Base-by-base conservation (phyloP, 2,329 filamentous ascomycete species). In the Pyrenochaeta sp. region DNA sequence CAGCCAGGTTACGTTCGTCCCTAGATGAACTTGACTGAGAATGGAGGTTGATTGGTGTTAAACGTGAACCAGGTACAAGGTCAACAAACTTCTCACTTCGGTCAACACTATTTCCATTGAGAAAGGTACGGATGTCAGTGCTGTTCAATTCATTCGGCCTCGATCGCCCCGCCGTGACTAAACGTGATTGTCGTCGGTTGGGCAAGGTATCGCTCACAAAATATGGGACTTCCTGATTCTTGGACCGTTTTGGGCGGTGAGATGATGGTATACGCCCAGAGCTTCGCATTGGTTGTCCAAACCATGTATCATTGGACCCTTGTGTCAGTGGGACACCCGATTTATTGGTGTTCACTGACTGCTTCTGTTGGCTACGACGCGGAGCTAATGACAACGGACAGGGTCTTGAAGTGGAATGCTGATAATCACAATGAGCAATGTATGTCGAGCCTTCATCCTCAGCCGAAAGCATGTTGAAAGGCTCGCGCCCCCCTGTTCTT, bases 101-200 rank as follows among this genome's bases (percentile, higher is more conserved):
- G 4, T 15, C 21, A 9, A 27, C 10, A 39, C 23, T 40, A 4
- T 33, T 17, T 3, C 46, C 29, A 1, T 45, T 32, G 14, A 74
- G 67, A 50, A 68, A 72, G 18, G 59, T 39, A 7, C 69, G 63
- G 12, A 72, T 72, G 46, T 72, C 69, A 7, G 54, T 55, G 11
- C 68, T 63, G 17, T 67, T 59, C 0, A 59, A 21, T 32, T 29
- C 48, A 2, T 21, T 21, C 7, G 50, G 45, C 0, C 27, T 29
- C 9, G 37, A 12, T 12, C 41, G 45, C 12, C 60, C 52, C 1
- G 39, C 9, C 17, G 40, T 41, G n/a, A 41, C 21, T 4, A 51
- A 5, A 5, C 48, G 4, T 1, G 42, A 33, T 10, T 30, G 47
- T 39, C 32, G 47, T n/a, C 37, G 49, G 7, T 17, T 30, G 5